phyloP scores from a whole-genome alignment of 176 grass and related monocot genomes.

The Avena eriantha region DNA sequence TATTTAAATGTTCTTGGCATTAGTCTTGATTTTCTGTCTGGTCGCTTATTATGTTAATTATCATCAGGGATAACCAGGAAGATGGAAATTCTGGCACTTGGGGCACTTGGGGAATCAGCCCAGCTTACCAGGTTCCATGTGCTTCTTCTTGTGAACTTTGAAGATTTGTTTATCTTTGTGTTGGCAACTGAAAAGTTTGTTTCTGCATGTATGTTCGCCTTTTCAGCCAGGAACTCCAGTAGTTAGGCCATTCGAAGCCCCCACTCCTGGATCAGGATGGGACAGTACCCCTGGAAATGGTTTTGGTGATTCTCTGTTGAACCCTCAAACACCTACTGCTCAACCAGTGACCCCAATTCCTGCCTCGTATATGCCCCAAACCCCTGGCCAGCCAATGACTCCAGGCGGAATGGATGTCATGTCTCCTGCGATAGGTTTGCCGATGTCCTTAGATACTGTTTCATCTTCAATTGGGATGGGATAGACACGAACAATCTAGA shows the following conservation, averaged over 20 bases:
- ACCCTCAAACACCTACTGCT: conserved; percentile 59
- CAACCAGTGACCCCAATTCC: conserved; percentile 78
- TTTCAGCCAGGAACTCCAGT: conserved; percentile 75
- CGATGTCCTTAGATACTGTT: conserved; percentile 9
- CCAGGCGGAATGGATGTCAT: conserved; percentile 74
- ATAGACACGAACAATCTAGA: background rate
- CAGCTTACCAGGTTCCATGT: conserved; percentile 67
- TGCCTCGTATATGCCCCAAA: conserved; percentile 64
- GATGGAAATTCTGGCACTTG: conserved; percentile 73
- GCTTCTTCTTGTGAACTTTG: background rate
- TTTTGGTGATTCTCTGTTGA: conserved; percentile 62
- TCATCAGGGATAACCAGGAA: conserved; percentile 71
- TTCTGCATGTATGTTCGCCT: conserved; percentile 22
- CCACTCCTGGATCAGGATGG: conserved; percentile 94
- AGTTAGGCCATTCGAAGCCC: conserved; percentile 68
- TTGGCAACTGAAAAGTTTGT: conserved; percentile 10
- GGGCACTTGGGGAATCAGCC: conserved; percentile 77
- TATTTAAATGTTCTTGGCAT: conserved; percentile 9
- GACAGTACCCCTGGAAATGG: conserved; percentile 54
- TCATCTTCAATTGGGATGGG: background rate
- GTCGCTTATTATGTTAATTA: conserved; percentile 28
- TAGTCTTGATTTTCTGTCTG: conserved; percentile 34
- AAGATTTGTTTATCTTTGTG: conserved; percentile 16
- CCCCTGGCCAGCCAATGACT: conserved; percentile 82
- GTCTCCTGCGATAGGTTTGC: conserved; percentile 69